These are phyloP conservation scores for Stentor coeruleus DNA, from an alignment of 73 alveolate species.

Conservation along the genomic window DNA sequence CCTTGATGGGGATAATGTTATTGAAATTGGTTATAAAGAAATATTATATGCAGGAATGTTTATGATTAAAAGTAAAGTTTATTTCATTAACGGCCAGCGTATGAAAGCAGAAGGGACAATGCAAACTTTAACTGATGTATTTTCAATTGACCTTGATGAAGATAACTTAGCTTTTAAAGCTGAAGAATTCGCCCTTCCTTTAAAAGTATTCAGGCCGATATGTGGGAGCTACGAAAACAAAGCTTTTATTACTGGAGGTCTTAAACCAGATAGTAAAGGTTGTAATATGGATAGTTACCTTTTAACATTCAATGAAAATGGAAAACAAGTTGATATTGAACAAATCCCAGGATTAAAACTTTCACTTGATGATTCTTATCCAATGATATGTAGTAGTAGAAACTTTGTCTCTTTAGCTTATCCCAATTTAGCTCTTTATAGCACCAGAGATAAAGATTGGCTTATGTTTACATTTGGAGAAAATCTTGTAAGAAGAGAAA, in stretches of 20 bases:
- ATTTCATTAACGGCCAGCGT: background rate
- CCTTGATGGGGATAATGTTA: background rate
- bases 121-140: background rate
- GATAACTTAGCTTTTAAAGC: background rate
- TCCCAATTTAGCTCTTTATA: background rate
- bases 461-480: background rate
- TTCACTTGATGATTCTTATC: background rate
- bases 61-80: background rate
- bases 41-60: conserved; percentile 3
- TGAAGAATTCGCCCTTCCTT: conserved; percentile 11
- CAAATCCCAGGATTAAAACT: background rate
- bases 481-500: background rate
- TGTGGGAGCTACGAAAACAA: background rate
- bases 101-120: background rate
- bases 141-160: background rate
- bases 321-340: background rate
- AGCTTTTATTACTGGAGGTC: conserved; percentile 15
- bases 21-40: background rate
- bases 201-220: background rate
- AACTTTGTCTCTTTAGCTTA: background rate
- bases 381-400: background rate
- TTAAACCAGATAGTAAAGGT: background rate
- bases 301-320: too few relatives aligned
- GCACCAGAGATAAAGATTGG: background rate
- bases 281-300: background rate